phyloP scores from a whole-genome alignment of 1,284 basidiomycete genomes.

The Ceratobasidium sp. region DNA sequence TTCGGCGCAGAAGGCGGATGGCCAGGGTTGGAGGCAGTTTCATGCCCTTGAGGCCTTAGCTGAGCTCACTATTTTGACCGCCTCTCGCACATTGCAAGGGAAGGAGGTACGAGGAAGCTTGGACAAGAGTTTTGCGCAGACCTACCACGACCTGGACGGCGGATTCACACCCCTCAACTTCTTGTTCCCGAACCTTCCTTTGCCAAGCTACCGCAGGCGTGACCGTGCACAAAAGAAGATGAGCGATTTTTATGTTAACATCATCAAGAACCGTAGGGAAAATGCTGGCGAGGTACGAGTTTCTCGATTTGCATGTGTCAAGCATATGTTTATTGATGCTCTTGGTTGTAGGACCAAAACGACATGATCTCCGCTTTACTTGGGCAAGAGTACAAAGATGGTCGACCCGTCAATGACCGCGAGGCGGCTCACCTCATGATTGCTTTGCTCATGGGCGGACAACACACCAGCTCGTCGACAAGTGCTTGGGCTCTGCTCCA shows the following conservation, averaged over 20 bases:
- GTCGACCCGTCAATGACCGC: conserved; percentile 79
- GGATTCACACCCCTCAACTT: conserved; percentile 93
- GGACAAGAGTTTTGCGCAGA: conserved; percentile 85
- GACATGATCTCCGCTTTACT: conserved; percentile 94
- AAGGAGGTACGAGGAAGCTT: conserved; percentile 83
- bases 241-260: conserved; percentile 91
- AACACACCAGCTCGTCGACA: conserved; percentile 96
- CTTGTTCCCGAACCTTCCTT: conserved; percentile 91
- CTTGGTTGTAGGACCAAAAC: conserved; percentile 64
- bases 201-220: conserved; percentile 86
- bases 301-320: not conserved
- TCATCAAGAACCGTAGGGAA: conserved; percentile 80
- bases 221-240: conserved; percentile 93
- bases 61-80: conserved; percentile 95
- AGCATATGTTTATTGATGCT: conserved; percentile 6
- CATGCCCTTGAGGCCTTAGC: conserved; percentile 78
- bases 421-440: conserved; percentile 98
- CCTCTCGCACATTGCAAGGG: conserved; percentile 90
- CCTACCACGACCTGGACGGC: conserved; percentile 91
- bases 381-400: conserved; percentile 87
- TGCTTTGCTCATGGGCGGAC: conserved; percentile 94
- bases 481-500: conserved; percentile 91
- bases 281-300: conserved; percentile 50
- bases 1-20: conserved; percentile 72
- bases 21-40: conserved; percentile 76